Evolutionary conservation across 2,329 filamentous ascomycete species (phyloP).

Genomic region (Fusarium pseudonygamai): DNA sequence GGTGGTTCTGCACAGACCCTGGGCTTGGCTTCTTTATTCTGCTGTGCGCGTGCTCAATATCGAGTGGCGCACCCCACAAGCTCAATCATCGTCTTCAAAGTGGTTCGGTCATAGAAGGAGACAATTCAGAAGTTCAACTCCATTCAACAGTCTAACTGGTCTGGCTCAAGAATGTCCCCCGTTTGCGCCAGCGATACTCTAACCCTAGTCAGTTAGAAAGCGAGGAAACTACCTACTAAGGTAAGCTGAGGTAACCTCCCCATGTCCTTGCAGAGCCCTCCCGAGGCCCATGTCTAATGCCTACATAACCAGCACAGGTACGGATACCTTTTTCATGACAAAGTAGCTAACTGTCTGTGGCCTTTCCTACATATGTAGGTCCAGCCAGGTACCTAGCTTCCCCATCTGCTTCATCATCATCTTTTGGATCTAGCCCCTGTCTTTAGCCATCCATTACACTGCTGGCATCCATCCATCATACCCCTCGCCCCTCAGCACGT

Average conservation of each 20-base stretch:
- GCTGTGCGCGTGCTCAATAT: conserved; percentile 31
- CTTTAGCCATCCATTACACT: not conserved
- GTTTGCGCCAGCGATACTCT: not conserved
- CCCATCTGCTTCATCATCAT: not conserved
- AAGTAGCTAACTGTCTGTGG: not conserved
- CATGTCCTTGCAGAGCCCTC: conserved; percentile 18
- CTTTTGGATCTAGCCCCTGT: not conserved
- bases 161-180: conserved; percentile 9
- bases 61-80: conserved; percentile 37
- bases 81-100: conserved; percentile 16
- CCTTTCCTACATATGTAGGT: not conserved
- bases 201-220: conserved; percentile 8
- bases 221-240: not conserved
- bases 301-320: not conserved
- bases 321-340: not conserved
- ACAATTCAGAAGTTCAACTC: not conserved
- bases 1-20: conserved; percentile 37
- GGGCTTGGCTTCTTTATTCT: conserved; percentile 12
- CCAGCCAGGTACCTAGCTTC: not conserved
- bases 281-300: conserved; percentile 2
- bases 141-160: conserved; percentile 2
- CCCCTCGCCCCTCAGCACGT: conserved; percentile 7
- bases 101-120: conserved; percentile 22
- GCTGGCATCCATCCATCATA: not conserved
- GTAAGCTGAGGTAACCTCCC: conserved; percentile 12